Evolutionary conservation across 305 asterid genomes (phyloP), one percentile per base, ranked within the genome.

Genomic region (Fraxinus greggii): DNA sequence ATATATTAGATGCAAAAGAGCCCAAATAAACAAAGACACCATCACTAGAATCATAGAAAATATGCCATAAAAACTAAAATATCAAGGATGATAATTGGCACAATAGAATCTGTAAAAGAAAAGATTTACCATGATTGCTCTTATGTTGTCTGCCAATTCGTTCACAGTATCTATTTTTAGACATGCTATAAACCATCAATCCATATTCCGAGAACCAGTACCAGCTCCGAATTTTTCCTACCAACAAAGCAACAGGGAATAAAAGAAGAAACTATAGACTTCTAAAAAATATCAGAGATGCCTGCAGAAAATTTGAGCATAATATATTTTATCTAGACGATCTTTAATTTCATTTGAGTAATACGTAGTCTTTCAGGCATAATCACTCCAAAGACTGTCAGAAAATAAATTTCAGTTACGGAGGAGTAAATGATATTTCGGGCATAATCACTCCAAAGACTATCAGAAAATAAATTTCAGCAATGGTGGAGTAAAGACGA

Each of bases 111-210:
- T 56, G 61, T 54, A 13, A 79, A 80, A 77, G 29, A 72, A 65
- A 31, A 76, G 23, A 76, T 80, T 72, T 92, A 95, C 99, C 98
- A 54, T 94, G 93, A 82, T 96, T 96, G 94, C 99, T 93, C 88
- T 93, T 93, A 85, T 96, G 99, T 88, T 96, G 92, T 93, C 99
- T 89, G 87, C 95, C 98, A 83, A 96, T 96, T 86, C 99, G 90
- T 86, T 94, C 98, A 61, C 99, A 96, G 79, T 89, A 96, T 90
- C 99, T 92, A 86, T 86, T 96, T 85, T 92, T 92, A 72, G 92
- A 94, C 99, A 96, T 96, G 90, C 91, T 93, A 82, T 96, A 96
- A 23, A 96, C 98, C 89, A 96, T 90, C 84, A 96, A 83, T 82
- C 90, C 94, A 83, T 90, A 90, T 88, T 96, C 99, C 38, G 98